These are phyloP conservation scores for Aspergillus intermedius DNA, from an alignment of 2,329 filamentous ascomycete species.

Conservation along the genomic window DNA sequence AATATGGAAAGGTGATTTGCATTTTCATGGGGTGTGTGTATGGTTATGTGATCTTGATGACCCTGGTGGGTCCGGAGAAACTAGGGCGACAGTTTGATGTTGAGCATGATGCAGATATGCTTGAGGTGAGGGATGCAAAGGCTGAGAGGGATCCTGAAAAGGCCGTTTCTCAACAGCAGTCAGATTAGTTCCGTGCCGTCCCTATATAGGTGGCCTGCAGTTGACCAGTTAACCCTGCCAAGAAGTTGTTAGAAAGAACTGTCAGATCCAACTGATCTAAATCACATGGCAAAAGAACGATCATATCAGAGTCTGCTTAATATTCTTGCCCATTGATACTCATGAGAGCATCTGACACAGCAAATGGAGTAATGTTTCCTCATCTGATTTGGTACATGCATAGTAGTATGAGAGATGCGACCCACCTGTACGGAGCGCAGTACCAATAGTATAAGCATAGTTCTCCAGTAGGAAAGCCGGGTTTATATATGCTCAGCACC, in stretches of 20 bases:
- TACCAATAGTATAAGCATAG: too few relatives aligned
- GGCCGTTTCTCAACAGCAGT: constrained; percentile 4
- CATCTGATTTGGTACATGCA: not conserved
- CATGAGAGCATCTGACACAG: not conserved
- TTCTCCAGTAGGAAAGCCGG: too few relatives aligned
- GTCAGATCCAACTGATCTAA: not conserved
- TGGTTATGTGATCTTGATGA: constrained; percentile 51
- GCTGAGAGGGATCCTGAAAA: constrained; percentile 26
- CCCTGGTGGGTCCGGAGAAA: constrained; percentile 44
- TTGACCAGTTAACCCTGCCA: not conserved
- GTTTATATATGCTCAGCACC: too few relatives aligned
- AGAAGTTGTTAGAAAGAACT: not conserved
- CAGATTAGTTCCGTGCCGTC: not conserved
- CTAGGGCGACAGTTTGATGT: constrained; percentile 43
- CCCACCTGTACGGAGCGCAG: not conserved
- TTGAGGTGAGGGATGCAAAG: constrained; percentile 29
- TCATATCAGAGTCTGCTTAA: constrained; percentile 2
- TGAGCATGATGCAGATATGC: constrained; percentile 42
- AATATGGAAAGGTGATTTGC: constrained; percentile 78
- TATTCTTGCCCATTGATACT: not conserved
- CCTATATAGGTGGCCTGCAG: not conserved
- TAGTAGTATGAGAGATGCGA: not conserved
- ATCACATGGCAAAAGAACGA: not conserved
- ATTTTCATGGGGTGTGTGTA: constrained; percentile 88
- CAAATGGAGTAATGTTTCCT: not conserved